Conservation (phyloP, 2,329 filamentous ascomycete genomes). For the Lasiodiplodia citricola region DNA sequence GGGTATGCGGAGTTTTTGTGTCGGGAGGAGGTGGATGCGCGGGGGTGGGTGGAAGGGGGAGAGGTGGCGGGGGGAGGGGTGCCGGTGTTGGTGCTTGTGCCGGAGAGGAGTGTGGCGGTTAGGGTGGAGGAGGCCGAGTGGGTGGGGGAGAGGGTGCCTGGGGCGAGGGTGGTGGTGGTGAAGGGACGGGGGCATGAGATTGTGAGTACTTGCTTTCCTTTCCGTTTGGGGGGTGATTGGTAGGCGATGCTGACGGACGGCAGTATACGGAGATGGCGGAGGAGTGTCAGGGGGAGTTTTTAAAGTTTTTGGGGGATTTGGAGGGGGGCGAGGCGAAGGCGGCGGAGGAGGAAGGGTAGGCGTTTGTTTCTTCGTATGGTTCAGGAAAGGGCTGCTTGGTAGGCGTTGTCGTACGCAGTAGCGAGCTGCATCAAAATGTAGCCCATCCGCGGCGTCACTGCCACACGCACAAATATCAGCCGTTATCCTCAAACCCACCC, state of each 20-base stretch:
- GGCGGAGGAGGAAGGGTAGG: not conserved
- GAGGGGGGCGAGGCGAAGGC: not conserved
- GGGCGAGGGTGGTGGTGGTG: slow-evolving; percentile 35
- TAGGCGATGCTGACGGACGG: not conserved
- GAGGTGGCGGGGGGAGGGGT: slow-evolving; percentile 21
- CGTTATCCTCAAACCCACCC: too few relatives aligned
- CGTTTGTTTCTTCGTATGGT: not conserved
- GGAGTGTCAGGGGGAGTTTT: slow-evolving; percentile 24
- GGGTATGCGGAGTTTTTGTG: slow-evolving; percentile 43
- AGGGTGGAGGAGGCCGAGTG: slow-evolving; percentile 37
- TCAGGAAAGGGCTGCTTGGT: not conserved
- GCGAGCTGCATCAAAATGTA: slow-evolving; percentile 8
- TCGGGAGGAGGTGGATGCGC: slow-evolving; percentile 35
- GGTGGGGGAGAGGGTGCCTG: slow-evolving; percentile 31
- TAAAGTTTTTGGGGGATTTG: slow-evolving; percentile 48
- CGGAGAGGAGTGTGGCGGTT: slow-evolving; percentile 40
- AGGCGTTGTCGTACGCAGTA: not conserved
- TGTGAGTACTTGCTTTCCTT: too few relatives aligned
- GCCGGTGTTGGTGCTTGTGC: slow-evolving; percentile 42
- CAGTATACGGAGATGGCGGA: slow-evolving; percentile 12
- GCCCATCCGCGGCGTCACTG: slow-evolving; percentile 9
- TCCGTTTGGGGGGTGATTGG: not conserved
- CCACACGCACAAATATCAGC: too few relatives aligned
- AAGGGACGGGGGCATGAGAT: slow-evolving; percentile 43
- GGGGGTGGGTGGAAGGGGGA: slow-evolving; percentile 37